Evolutionary conservation across 345 rosid species (phyloP).

Genomic region (Mangifera indica): DNA sequence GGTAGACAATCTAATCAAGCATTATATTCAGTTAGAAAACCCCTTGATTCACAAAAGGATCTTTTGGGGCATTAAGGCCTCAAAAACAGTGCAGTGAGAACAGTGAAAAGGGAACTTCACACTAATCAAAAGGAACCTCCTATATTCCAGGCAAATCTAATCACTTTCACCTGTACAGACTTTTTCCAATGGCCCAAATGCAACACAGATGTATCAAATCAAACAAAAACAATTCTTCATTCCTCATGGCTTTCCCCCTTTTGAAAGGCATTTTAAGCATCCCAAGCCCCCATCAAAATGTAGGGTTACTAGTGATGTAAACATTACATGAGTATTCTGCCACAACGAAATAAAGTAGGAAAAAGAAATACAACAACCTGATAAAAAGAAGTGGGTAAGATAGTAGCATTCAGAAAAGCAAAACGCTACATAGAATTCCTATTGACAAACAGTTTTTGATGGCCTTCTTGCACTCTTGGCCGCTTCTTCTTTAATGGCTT

Average conservation of each 20-base stretch:
- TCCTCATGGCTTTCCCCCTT: constrained; percentile 53
- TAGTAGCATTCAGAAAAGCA: constrained; percentile 26
- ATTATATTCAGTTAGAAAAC: too few relatives aligned
- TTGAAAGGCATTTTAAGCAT: constrained; percentile 56
- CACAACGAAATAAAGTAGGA: too few relatives aligned
- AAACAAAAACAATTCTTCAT: constrained; percentile 41
- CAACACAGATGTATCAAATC: constrained; percentile 39
- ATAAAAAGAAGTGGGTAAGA: neutral
- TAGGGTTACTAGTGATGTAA: constrained; percentile 32
- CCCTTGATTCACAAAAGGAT: constrained; percentile 11
- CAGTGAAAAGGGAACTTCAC: constrained; percentile 29
- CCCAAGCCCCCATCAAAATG: constrained; percentile 45
- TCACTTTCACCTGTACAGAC: constrained; percentile 30
- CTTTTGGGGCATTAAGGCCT: constrained; percentile 8
- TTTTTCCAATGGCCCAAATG: constrained; percentile 37
- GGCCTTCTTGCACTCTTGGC: constrained; percentile 22
- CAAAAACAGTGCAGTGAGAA: constrained; percentile 14
- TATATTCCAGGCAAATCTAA: constrained; percentile 39
- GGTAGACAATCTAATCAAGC: constrained; percentile 1
- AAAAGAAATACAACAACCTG: too few relatives aligned
- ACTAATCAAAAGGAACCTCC: too few relatives aligned
- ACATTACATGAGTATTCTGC: too few relatives aligned
- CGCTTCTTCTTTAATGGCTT: constrained; percentile 28
- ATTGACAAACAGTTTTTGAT: constrained; percentile 31
- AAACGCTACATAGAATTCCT: constrained; percentile 33